Evolutionary conservation across 1,284 basidiomycete genomes (phyloP).

Genomic region (Rhodofomes roseus): DNA sequence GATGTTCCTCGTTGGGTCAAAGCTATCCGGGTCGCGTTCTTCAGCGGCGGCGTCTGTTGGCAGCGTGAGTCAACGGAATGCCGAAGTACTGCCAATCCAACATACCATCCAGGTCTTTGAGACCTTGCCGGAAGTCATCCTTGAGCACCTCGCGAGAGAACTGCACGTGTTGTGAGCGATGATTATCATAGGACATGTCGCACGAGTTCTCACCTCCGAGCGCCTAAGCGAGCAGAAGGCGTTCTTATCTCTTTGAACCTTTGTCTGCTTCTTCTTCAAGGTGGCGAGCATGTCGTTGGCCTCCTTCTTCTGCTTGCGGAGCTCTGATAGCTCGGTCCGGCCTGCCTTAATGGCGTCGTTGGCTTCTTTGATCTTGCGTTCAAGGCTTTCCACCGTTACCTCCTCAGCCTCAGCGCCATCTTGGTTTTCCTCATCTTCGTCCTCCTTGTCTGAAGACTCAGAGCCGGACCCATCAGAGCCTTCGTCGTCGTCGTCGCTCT

Average conservation of each 20-base stretch:
- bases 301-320: slow-evolving; percentile 42
- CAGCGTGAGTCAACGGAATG: background rate
- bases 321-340: slow-evolving; percentile 35
- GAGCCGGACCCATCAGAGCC: slow-evolving; percentile 12
- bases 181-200: background rate
- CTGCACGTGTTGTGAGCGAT: slow-evolving; percentile 24
- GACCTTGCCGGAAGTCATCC: slow-evolving; percentile 53
- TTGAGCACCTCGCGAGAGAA: slow-evolving; percentile 55
- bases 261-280: slow-evolving; percentile 41
- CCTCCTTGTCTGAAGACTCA: slow-evolving; percentile 14
- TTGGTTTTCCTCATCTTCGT: slow-evolving; percentile 25
- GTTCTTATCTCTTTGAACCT: slow-evolving; percentile 55
- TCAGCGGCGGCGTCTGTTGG: slow-evolving; percentile 49
- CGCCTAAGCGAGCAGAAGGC: slow-evolving; percentile 56
- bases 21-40: slow-evolving; percentile 50
- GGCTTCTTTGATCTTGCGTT: slow-evolving; percentile 40
- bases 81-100: background rate
- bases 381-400: slow-evolving; percentile 42
- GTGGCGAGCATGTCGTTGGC: slow-evolving; percentile 41
- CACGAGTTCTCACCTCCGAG: slow-evolving; percentile 40
- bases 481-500: slow-evolving; percentile 10
- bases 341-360: slow-evolving; percentile 39
- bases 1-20: slow-evolving; percentile 47
- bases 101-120: slow-evolving; percentile 56
- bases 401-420: slow-evolving; percentile 28